Base-by-base conservation (phyloP, 2,329 filamentous ascomycete genomes). In the Phialophora verrucosa region DNA sequence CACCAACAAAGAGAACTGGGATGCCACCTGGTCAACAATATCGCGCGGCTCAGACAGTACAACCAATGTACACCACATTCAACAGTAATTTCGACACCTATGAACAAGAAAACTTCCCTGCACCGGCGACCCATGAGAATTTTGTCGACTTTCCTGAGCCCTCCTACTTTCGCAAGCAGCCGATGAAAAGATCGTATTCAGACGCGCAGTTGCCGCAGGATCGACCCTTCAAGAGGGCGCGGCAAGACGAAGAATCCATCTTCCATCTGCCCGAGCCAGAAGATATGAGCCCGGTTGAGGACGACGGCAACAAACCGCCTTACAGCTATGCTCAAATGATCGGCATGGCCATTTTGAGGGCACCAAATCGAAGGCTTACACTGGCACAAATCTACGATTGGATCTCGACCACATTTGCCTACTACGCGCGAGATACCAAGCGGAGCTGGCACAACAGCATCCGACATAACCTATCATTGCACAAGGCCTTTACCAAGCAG, bases 361-460 rank as follows among this genome's bases (percentile, higher is more conserved):
- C 95, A 4, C 90, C 91, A 12, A 88, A 90, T 68, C 89, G 93
- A 67, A 90, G 91, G 60, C 84, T 98, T 69, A 98, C 95, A 0
- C 85, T 99, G 20, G 89, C 93, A 29, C 93, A 97, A 78, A 99
- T 99, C 73, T 99, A 98, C 85, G 97, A 96, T 76, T 99, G 95
- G 94, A 98, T 99, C 74, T 96, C 92, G n/a, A 92, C 96, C 76
- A 93, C 90, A 20, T 98, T 91, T 77, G 89, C 87, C 4, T 97
- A 94, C 79, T 99, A 98, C 82, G 89, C 87, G 72, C 87, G 89
- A 63, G 93, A 97, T 74, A 88, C 91, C 11, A 73, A 72, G 62
- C 67, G 69, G 50, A 94, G 95, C 69, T 99, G 95, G 95, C 94
- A 98, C 79, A 99, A 99, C 79, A 98, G 95, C 81, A 99, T 99